These are phyloP conservation scores for Lachnellula occidentalis DNA, from an alignment of 2,329 filamentous ascomycete genomes.

Conservation along the genomic window DNA sequence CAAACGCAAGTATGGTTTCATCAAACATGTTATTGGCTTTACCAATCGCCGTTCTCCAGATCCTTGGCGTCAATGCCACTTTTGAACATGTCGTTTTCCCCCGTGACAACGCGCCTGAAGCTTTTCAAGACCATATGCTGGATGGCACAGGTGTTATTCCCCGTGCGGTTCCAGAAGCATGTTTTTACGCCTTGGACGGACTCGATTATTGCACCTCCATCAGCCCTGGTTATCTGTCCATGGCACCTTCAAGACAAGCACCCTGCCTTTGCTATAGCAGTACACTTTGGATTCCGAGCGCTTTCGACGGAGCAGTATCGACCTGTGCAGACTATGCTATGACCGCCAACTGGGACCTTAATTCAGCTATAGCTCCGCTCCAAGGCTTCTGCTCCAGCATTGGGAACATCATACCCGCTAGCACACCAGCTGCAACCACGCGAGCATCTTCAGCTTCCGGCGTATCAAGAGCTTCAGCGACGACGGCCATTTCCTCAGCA, in stretches of 20 bases:
- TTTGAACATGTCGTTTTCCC: slow-evolving; percentile 5
- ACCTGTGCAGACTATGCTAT: slow-evolving; percentile 13
- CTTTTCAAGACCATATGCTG: neutral
- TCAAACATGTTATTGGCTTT: neutral
- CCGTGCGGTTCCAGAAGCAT: slow-evolving; percentile 4
- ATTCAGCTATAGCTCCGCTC: slow-evolving; percentile 2
- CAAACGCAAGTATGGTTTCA: neutral
- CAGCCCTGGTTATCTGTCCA: slow-evolving; percentile 10
- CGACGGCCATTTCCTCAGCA: neutral
- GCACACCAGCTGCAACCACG: neutral
- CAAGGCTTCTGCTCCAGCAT: slow-evolving; percentile 12
- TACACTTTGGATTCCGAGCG: slow-evolving; percentile 8
- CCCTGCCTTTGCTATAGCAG: slow-evolving; percentile 20
- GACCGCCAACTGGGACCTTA: slow-evolving; percentile 6
- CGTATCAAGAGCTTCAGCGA: neutral
- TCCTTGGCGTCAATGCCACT: neutral
- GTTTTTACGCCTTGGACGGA: neutral
- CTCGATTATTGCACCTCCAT: slow-evolving; percentile 11
- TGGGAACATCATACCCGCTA: slow-evolving; percentile 8
- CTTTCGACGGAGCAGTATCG: slow-evolving; percentile 14
- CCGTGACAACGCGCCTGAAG: neutral
- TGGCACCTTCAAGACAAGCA: slow-evolving; percentile 8
- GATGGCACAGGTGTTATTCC: neutral
- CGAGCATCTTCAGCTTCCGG: neutral
- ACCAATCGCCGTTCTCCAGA: neutral